These are phyloP conservation scores for Cutaneotrichosporon sp. DNA, from an alignment of 1,284 basidiomycete genomes.

Conservation along the genomic window DNA sequence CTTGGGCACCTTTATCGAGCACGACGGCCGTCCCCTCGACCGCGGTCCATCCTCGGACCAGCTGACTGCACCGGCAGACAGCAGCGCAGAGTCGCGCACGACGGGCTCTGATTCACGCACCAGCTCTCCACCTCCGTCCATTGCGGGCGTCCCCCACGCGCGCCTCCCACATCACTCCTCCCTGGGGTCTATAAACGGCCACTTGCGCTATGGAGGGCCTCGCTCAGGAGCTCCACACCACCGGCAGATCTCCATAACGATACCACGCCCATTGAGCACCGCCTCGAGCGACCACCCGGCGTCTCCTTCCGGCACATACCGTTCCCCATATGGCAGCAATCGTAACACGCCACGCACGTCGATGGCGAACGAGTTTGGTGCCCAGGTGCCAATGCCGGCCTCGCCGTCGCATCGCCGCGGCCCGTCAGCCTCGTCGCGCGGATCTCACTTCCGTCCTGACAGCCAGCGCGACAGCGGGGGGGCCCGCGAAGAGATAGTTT, in stretches of 20 bases:
- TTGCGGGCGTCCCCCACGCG: not conserved
- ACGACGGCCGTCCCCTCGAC: not conserved
- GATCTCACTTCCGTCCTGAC: not conserved
- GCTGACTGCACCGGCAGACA: not conserved
- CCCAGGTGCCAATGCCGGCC: not conserved
- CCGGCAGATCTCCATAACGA: conserved; percentile 6
- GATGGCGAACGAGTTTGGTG: conserved; percentile 6
- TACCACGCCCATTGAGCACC: conserved; percentile 13
- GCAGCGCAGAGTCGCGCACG: conserved; percentile 7
- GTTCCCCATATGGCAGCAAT: not conserved
- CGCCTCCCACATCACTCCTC: conserved; percentile 1
- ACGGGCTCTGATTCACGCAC: conserved; percentile 8
- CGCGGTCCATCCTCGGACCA: conserved; percentile 5
- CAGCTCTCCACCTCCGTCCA: conserved; percentile 11
- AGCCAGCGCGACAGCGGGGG: not conserved
- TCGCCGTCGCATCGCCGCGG: conserved; percentile 6
- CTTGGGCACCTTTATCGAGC: not conserved
- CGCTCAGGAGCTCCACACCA: conserved; percentile 12
- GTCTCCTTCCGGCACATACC: not conserved
- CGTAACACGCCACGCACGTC: conserved; percentile 2
- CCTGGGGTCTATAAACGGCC: not conserved
- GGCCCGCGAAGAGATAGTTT: conserved; percentile 12
- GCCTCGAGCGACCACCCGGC: not conserved
- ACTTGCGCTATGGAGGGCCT: not conserved
- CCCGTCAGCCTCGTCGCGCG: conserved; percentile 4